Evolutionary conservation across 2,329 filamentous ascomycete genomes (phyloP).

Genomic region (Phymatotrichopsis omnivora): DNA sequence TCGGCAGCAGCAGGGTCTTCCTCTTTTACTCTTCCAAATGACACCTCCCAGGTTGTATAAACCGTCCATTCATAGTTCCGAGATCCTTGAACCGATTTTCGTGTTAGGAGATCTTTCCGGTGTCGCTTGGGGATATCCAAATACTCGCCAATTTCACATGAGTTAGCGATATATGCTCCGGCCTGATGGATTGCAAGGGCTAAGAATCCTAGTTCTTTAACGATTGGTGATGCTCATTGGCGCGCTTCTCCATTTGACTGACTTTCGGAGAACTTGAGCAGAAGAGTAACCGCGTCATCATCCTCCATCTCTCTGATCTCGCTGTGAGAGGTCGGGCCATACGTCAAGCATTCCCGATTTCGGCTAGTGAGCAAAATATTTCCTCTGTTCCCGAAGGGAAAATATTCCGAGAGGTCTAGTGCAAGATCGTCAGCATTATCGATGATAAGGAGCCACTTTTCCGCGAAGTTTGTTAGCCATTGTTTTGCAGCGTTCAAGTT

Average conservation of each 20-base stretch:
- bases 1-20: background rate
- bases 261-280: background rate
- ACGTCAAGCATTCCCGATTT: slow-evolving; percentile 29
- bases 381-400: slow-evolving; percentile 1
- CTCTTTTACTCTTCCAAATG: background rate
- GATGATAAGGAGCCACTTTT: slow-evolving; percentile 8
- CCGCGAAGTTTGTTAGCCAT: slow-evolving; percentile 27
- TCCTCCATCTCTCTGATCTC: background rate
- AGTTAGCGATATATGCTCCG: background rate
- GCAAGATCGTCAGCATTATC: slow-evolving; percentile 15
- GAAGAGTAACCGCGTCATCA: background rate
- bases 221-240: background rate
- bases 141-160: background rate
- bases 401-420: slow-evolving; percentile 34
- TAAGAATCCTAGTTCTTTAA: slow-evolving; percentile 2
- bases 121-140: background rate
- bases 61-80: slow-evolving; percentile 1
- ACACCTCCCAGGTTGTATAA: slow-evolving; percentile 8
- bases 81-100: background rate
- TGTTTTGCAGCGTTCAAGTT: slow-evolving; percentile 23
- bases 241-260: background rate
- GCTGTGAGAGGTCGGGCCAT: background rate
- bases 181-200: slow-evolving; percentile 7
- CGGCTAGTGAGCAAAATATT: slow-evolving; percentile 34
- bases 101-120: background rate